Conservation (phyloP, 1,284 basidiomycete species). For the Pseudozyma sp. region DNA sequence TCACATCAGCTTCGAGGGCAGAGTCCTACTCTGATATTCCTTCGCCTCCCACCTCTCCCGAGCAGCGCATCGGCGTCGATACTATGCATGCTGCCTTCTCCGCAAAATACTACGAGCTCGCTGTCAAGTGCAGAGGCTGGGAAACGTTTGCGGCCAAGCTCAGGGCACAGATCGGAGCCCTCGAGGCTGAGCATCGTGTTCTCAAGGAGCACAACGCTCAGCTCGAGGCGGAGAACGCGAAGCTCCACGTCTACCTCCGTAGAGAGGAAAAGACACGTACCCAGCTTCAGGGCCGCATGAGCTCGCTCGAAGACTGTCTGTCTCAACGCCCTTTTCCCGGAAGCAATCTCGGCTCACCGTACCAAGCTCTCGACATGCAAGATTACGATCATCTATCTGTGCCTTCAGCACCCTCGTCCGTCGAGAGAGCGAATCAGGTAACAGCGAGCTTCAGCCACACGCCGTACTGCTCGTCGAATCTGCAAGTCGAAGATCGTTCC, state of each 20-base stretch:
- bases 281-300: slow-evolving; percentile 40
- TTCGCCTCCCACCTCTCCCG: slow-evolving; percentile 17
- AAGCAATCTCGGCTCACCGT: slow-evolving; percentile 25
- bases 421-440: slow-evolving; percentile 18
- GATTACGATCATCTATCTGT: slow-evolving; percentile 43
- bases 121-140: slow-evolving; percentile 63
- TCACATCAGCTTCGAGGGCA: slow-evolving; percentile 1
- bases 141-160: slow-evolving; percentile 60
- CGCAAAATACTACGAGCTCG: slow-evolving; percentile 56
- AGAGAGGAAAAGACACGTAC: slow-evolving; percentile 33
- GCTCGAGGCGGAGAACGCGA: slow-evolving; percentile 50
- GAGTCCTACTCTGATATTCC: slow-evolving; percentile 10
- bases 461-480: slow-evolving; percentile 52
- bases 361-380: slow-evolving; percentile 28
- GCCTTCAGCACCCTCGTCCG: slow-evolving; percentile 46
- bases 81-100: slow-evolving; percentile 55
- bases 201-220: slow-evolving; percentile 48
- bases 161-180: slow-evolving; percentile 51
- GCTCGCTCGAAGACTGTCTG: slow-evolving; percentile 39
- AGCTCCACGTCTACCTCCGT: slow-evolving; percentile 30
- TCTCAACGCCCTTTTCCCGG: slow-evolving; percentile 29
- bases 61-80: slow-evolving; percentile 49
- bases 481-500: slow-evolving; percentile 45
- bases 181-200: slow-evolving; percentile 53
- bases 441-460: slow-evolving; percentile 11